These are phyloP conservation scores for Trichoderma gracile DNA, from an alignment of 2,329 filamentous ascomycete species.

Conservation along the genomic window DNA sequence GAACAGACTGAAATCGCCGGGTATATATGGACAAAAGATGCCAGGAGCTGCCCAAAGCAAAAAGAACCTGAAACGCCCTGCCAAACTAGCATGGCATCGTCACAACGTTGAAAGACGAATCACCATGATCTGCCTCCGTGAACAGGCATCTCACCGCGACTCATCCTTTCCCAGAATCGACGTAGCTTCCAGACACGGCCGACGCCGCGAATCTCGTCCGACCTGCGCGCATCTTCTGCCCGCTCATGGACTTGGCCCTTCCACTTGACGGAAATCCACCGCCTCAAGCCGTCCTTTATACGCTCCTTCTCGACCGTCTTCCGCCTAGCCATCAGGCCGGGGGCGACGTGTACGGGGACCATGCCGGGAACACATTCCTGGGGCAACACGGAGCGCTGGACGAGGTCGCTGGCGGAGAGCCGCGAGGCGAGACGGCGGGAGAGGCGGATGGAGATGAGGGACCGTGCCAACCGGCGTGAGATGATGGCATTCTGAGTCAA, in stretches of 20 bases:
- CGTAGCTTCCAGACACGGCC: slow-evolving; percentile 62
- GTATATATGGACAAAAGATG: not conserved
- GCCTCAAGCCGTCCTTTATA: slow-evolving; percentile 65
- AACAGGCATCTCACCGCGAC: slow-evolving; percentile 40
- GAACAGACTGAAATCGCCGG: not conserved
- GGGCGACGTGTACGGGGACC: slow-evolving; percentile 50
- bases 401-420: slow-evolving; percentile 60
- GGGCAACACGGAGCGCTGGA: slow-evolving; percentile 65
- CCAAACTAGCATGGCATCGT: too few species aligned
- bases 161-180: slow-evolving; percentile 66
- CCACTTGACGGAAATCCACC: slow-evolving; percentile 65
- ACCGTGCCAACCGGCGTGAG: slow-evolving; percentile 63
- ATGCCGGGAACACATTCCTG: slow-evolving; percentile 60
- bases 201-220: slow-evolving; percentile 54
- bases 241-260: slow-evolving; percentile 52
- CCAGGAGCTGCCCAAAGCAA: too few species aligned
- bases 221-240: slow-evolving; percentile 48
- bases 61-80: not conserved
- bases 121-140: slow-evolving; percentile 4
- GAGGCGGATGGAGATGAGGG: slow-evolving; percentile 65
- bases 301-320: slow-evolving; percentile 65
- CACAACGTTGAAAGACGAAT: not conserved
- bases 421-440: slow-evolving; percentile 61
- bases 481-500: slow-evolving; percentile 65
- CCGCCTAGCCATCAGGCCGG: slow-evolving; percentile 62